Evolutionary conservation across 2,329 filamentous ascomycete species (phyloP), one percentile per base, ranked within the genome.

Genomic region (Beauveria caledonica): DNA sequence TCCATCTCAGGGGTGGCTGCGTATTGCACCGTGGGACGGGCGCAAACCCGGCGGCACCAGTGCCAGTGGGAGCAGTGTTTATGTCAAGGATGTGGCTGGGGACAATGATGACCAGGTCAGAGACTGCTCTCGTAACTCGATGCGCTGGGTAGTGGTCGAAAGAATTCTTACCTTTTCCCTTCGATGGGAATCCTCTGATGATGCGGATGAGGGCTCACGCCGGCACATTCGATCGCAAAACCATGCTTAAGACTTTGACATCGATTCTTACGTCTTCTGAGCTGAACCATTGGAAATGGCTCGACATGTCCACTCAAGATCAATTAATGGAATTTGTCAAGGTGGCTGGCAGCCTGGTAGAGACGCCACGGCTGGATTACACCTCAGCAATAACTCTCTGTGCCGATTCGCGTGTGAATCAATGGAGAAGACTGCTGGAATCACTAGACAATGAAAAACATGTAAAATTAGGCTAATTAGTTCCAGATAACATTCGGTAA

Each of bases 71-170:
- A 39, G n/a, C 17, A 46, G 44, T 45, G 5, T 36, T 13, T 11
- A 21, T 17, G 33, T 8, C 25, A 36, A 48, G 5, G 39, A 25
- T 15, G 10, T 8, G 25, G 21, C 46, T 17, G 36, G 45, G 23
- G 21, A n/a, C 42, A 36, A n/a, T n/a, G 25, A 19, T 17, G 15
- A 13, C 5, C 25, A 55, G 29, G 10, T 42, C 29, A 53, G 27
- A 36, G 40, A 29, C 8, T 44, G 57, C 25, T 53, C 58, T 17
- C 58, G 58, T 6, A 44, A 74, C 58, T 65, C 68, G 49, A 71
- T 74, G 71, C 68, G 73, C 60, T 75, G 73, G 73, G 69, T 73
- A 33, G 64, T 73, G 23, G 72, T 74, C 9, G 73, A 75, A 62
- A 68, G 73, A 17, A 73, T 70, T 44, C 62, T 75, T 33, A 74